Evolutionary conservation across 768 basidiomycete genomes (phyloP).

Genomic region (Pleurotus djamor): DNA sequence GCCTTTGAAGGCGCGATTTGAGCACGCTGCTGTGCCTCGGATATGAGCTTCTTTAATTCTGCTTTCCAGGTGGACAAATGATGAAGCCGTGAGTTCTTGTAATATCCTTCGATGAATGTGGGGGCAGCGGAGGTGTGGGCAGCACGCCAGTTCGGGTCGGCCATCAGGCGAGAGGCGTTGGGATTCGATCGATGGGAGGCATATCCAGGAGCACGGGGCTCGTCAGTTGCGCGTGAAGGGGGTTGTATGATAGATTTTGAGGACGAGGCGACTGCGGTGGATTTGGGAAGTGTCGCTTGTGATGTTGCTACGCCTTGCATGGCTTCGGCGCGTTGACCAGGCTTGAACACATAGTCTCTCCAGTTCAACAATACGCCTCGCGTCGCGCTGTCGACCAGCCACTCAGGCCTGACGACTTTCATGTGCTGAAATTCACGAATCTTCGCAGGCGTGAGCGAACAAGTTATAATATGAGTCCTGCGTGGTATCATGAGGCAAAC

Average conservation of each 20-base stretch:
- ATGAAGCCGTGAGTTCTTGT: slow-evolving; percentile 88
- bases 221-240: slow-evolving; percentile 30
- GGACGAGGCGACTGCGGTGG: slow-evolving; percentile 14
- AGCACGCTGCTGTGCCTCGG: slow-evolving; percentile 72
- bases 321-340: slow-evolving; percentile 42
- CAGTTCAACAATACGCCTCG: slow-evolving; percentile 73
- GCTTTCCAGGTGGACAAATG: slow-evolving; percentile 91
- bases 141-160: slow-evolving; percentile 80
- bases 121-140: slow-evolving; percentile 85
- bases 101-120: slow-evolving; percentile 84
- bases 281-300: slow-evolving; percentile 28
- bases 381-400: slow-evolving; percentile 82
- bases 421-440: slow-evolving; percentile 84
- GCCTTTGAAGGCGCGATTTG: slow-evolving; percentile 37
- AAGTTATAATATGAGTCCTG: slow-evolving; percentile 91
- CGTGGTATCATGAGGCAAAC: no score
- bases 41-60: slow-evolving; percentile 78
- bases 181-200: slow-evolving; percentile 69
- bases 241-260: neutral
- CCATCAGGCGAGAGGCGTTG: slow-evolving; percentile 76
- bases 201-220: slow-evolving; percentile 54
- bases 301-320: slow-evolving; percentile 45
- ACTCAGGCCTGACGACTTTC: slow-evolving; percentile 88
- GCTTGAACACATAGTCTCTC: slow-evolving; percentile 66
- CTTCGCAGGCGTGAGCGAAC: slow-evolving; percentile 88